Base-by-base conservation (phyloP, 805 yeast species). In the Saturnispora serradocipensis region DNA sequence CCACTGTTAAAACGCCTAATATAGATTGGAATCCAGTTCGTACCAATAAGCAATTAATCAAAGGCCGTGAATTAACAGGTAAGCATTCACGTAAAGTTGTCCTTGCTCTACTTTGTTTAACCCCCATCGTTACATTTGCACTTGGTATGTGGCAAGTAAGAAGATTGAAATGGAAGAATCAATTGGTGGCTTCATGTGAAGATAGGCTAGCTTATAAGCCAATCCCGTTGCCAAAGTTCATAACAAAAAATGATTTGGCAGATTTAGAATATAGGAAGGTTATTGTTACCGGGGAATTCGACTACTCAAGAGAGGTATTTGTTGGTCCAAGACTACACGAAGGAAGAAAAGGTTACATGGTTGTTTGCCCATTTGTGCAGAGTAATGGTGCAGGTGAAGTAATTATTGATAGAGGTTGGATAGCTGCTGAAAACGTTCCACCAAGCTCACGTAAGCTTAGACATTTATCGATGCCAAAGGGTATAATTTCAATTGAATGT, bases 101-200 rank as follows among this genome's bases (percentile, higher is more conserved):
- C 10, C 60, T 69, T 46, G 64, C 60, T 0, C 59, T 79, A 18
- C 58, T 79, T 43, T 75, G 81, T 28, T 78, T 91, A 20, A 91
- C 95, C 84, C 99, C 99, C 0, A 74, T 89, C 1, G 75, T 89
- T 2, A 80, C 96, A 10, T 86, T 91, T 64, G 83, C 82, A 45
- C 70, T 93, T 43, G 99, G 98, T 2, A 78, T 89, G 51, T 93
- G 99, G 99, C 99, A 93, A 70, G 81, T 87, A 45, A 73, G 79
- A 59, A 74, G 99, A 57, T 70, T 93, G 47, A 74, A 78, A 54
- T 93, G 99, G 99, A 93, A 93, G 66, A 85, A 82, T 24, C 78
- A 82, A 55, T 73, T 93, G 55, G 85, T 93, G 54, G 84, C 95
- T 3, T 76, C 78, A 20, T 82, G 91, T 61, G 97, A 93, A 65